Conservation (phyloP, 305 asterid species). For the Fraxinus dipetala region DNA sequence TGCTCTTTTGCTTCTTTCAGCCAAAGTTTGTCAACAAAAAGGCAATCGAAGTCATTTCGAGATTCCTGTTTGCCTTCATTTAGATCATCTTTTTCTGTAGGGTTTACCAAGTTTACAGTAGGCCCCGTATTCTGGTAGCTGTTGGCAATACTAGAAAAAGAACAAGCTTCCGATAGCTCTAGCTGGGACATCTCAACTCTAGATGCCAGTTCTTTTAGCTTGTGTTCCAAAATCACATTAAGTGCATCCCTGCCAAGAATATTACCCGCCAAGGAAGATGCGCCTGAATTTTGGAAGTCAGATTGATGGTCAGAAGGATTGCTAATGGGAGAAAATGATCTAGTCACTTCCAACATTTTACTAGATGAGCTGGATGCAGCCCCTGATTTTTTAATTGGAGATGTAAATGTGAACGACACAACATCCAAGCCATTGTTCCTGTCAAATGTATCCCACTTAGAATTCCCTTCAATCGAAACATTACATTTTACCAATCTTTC, state of each 20-base stretch:
- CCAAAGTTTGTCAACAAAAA: conserved; percentile 40
- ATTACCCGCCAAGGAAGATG: conserved; percentile 45
- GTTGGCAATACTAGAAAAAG: conserved; percentile 39
- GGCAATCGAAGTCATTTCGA: conserved; percentile 32
- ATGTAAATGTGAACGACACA: conserved; percentile 90
- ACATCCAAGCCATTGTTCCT: conserved; percentile 64
- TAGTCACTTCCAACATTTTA: conserved; percentile 34
- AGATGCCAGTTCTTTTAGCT: conserved; percentile 79
- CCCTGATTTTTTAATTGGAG: conserved; percentile 76
- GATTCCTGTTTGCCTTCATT: conserved; percentile 33
- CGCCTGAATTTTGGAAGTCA: conserved; percentile 32
- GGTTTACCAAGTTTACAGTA: conserved; percentile 25
- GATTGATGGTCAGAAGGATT: conserved; percentile 35
- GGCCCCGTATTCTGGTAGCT: conserved; percentile 34
- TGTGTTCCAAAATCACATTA: conserved; percentile 82
- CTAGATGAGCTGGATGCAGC: conserved; percentile 41
- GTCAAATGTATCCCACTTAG: conserved; percentile 60
- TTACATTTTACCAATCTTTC: conserved; percentile 58
- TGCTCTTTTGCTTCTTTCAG: conserved; percentile 35
- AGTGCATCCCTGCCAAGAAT: conserved; percentile 69
- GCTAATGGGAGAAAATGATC: conserved; percentile 30
- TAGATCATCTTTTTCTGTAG: conserved; percentile 30
- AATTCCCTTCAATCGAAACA: conserved; percentile 48
- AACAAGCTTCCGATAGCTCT: conserved; percentile 41
- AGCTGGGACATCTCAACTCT: conserved; percentile 62